A percentile compares a stretch with the other conserved stretches of the same genome.
Conservation (phyloP, 2,329 filamentous ascomycete species). For the Alternaria gaisen region DNA sequence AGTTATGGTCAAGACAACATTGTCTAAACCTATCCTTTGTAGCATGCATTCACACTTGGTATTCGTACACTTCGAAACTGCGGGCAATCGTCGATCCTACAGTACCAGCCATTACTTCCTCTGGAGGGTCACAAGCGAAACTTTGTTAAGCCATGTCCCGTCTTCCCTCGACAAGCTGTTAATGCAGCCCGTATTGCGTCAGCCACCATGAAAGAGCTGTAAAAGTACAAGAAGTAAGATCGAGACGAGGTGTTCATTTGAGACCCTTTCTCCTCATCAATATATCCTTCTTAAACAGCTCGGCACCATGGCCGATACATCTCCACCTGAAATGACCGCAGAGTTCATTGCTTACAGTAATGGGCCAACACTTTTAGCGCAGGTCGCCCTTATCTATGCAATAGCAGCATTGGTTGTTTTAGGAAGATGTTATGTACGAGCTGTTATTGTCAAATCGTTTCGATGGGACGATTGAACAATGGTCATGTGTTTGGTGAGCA, state of each 20-base stretch:
- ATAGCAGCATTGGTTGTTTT: conserved; percentile 52
- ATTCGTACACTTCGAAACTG: background rate
- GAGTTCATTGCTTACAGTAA: conserved; percentile 42
- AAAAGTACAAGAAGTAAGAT: background rate
- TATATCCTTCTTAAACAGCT: background rate
- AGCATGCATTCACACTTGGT: background rate
- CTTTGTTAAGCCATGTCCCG: background rate
- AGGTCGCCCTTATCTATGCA: conserved; percentile 39
- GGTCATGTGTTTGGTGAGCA: conserved; percentile 51
- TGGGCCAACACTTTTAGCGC: background rate
- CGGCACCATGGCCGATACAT: background rate
- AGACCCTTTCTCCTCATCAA: background rate
- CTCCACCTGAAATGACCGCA: background rate
- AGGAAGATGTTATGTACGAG: conserved; percentile 59
- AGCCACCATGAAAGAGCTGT: background rate
- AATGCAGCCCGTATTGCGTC: background rate
- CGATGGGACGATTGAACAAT: conserved; percentile 62
- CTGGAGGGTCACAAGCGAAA: background rate
- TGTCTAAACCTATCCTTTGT: background rate
- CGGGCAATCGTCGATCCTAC: background rate
- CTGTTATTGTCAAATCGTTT: conserved; percentile 57
- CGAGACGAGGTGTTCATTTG: background rate
- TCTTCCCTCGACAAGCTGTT: background rate
- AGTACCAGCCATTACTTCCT: background rate
- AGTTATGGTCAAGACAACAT: background rate